Evolutionary conservation across 495 filamentous ascomycete genomes (phyloP).

Genomic region (Penicillium ochrochloron): DNA sequence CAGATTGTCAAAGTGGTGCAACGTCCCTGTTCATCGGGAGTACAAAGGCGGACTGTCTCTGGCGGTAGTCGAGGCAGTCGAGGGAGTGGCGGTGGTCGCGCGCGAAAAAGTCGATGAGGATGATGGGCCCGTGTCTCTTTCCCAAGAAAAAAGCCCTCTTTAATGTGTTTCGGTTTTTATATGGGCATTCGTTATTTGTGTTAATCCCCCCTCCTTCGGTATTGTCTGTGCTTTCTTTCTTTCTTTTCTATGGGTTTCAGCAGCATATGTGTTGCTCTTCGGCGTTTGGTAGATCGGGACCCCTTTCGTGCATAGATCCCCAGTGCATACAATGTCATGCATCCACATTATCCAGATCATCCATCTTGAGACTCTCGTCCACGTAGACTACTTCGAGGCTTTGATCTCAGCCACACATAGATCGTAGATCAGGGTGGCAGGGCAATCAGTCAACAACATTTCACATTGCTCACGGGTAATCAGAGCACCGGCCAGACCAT

Average conservation of each 20-base stretch:
- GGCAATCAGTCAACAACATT: constrained; percentile 11
- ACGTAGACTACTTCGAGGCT: neutral
- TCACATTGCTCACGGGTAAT: neutral
- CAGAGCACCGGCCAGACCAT: no score
- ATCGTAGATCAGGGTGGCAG: constrained; percentile 13
- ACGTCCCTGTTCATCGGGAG: constrained; percentile 30
- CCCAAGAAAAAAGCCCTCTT: constrained; percentile 5
- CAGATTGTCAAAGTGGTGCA: constrained; percentile 42
- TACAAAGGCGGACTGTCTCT: constrained; percentile 28
- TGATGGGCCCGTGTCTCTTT: constrained; percentile 17
- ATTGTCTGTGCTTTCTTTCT: neutral
- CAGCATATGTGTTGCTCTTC: neutral
- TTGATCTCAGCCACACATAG: neutral
- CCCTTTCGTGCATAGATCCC: constrained; percentile 11
- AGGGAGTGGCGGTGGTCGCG: constrained; percentile 27
- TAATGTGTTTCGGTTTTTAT: constrained; percentile 16
- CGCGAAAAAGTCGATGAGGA: constrained; percentile 29
- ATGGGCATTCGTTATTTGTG: constrained; percentile 4
- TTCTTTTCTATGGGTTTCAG: constrained; percentile 5
- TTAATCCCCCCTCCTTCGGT: constrained; percentile 10
- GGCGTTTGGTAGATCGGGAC: constrained; percentile 14
- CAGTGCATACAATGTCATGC: constrained; percentile 10
- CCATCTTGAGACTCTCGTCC: neutral
- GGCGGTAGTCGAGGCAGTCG: constrained; percentile 21
- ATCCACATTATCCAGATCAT: neutral